Conservation (phyloP, 2,329 filamentous ascomycete species). For the Ophiocordyceps camponoti-saundersi region DNA sequence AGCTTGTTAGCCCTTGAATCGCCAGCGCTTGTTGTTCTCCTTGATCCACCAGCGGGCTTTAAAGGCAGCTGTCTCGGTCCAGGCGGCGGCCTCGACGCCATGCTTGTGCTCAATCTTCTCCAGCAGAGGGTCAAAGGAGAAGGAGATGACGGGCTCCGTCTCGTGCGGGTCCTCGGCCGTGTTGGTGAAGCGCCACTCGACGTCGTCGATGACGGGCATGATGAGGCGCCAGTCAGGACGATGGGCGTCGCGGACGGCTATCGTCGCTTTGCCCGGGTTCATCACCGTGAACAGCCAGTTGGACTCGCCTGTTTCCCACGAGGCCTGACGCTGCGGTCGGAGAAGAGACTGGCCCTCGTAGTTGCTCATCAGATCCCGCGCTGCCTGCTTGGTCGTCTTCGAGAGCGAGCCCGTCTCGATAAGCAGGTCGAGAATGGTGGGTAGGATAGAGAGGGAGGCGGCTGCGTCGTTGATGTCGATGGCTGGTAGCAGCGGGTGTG, state of each 20-base stretch:
- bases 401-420: slow-evolving; percentile 15
- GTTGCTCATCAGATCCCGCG: slow-evolving; percentile 13
- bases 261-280: slow-evolving; percentile 9
- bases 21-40: slow-evolving; percentile 17
- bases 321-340: slow-evolving; percentile 10
- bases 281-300: slow-evolving; percentile 11
- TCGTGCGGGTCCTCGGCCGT: slow-evolving; percentile 12
- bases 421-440: slow-evolving; percentile 17
- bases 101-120: slow-evolving; percentile 6
- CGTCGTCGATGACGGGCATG: slow-evolving; percentile 8
- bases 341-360: slow-evolving; percentile 19
- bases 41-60: slow-evolving; percentile 17
- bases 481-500: slow-evolving; percentile 15
- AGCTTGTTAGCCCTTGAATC: slow-evolving; percentile 3
- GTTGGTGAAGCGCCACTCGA: slow-evolving; percentile 16
- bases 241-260: slow-evolving; percentile 7
- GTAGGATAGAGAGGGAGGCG: slow-evolving; percentile 15
- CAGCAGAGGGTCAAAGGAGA: slow-evolving; percentile 8
- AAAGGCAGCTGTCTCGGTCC: slow-evolving; percentile 15
- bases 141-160: slow-evolving; percentile 9
- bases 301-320: slow-evolving; percentile 5
- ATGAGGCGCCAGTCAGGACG: slow-evolving; percentile 8
- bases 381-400: slow-evolving; percentile 7
- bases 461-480: slow-evolving; percentile 14
- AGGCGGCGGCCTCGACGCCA: slow-evolving; percentile 11